These are phyloP conservation scores for Gossypium bickii DNA, from an alignment of 345 rosid genomes.

Conservation along the genomic window DNA sequence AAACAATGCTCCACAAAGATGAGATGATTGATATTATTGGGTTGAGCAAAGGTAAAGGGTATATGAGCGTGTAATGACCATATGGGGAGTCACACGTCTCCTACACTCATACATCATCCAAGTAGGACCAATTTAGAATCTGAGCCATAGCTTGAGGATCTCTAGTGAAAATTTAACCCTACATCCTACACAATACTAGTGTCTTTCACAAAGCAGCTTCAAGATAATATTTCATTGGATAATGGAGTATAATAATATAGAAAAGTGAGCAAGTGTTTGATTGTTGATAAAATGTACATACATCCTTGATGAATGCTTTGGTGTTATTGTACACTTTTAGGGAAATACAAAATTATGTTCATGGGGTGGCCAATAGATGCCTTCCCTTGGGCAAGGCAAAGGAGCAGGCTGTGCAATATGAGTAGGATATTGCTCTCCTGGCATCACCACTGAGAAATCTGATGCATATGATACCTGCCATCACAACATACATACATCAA, in stretches of 20 bases:
- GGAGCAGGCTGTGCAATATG: slow-evolving; percentile 82
- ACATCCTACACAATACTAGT: not conserved
- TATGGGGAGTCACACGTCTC: too few relatives aligned
- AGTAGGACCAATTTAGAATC: too few relatives aligned
- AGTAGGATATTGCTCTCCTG: slow-evolving; percentile 71
- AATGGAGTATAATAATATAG: not conserved
- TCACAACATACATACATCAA: not conserved
- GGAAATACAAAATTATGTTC: slow-evolving; percentile 34
- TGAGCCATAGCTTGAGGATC: too few relatives aligned
- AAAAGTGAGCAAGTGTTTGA: not conserved
- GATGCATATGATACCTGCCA: slow-evolving; percentile 45
- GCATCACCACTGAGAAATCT: slow-evolving; percentile 85
- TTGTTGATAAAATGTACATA: slow-evolving; percentile 10
- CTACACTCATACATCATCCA: too few relatives aligned
- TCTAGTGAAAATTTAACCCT: not conserved
- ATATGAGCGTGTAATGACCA: too few relatives aligned
- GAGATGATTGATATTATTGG: too few relatives aligned
- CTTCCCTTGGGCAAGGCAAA: slow-evolving; percentile 72
- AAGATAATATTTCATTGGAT: slow-evolving; percentile 14
- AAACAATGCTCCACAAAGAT: too few relatives aligned
- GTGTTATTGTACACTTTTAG: slow-evolving; percentile 4
- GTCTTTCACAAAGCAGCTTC: not conserved
- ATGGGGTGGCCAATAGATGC: slow-evolving; percentile 56
- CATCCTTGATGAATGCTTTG: slow-evolving; percentile 4
- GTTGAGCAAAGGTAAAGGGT: too few relatives aligned